These are phyloP conservation scores for Epithele typhae DNA, from an alignment of 768 basidiomycete species.

Conservation along the genomic window DNA sequence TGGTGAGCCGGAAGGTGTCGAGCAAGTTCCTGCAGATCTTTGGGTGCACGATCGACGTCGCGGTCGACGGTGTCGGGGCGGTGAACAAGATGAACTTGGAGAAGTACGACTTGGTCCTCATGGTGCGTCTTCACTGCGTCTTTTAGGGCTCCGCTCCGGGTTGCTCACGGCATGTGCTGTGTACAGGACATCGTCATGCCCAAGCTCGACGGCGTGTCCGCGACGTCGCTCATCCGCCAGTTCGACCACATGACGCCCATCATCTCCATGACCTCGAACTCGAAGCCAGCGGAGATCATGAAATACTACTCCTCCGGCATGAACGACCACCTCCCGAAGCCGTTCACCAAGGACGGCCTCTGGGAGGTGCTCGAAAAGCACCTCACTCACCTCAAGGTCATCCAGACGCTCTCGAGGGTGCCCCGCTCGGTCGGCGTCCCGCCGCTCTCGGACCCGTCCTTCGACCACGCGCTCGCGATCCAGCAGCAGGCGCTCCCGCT, in stretches of 20 bases:
- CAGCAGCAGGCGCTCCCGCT: slow-evolving; percentile 10
- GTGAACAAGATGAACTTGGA: slow-evolving; percentile 96
- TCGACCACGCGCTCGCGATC: slow-evolving; percentile 52
- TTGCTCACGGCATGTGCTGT: not conserved
- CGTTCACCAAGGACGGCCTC: slow-evolving; percentile 92
- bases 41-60: slow-evolving; percentile 92
- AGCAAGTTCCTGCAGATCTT: slow-evolving; percentile 95
- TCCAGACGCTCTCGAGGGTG: slow-evolving; percentile 69
- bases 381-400: slow-evolving; percentile 79
- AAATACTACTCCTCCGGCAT: slow-evolving; percentile 88
- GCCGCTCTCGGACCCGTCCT: slow-evolving; percentile 47
- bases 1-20: slow-evolving; percentile 81
- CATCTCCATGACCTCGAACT: slow-evolving; percentile 97
- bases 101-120: slow-evolving; percentile 93
- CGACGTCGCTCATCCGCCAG: slow-evolving; percentile 89
- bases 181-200: slow-evolving; percentile 92
- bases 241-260: slow-evolving; percentile 96
- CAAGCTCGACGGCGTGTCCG: slow-evolving; percentile 81
- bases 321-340: slow-evolving; percentile 96
- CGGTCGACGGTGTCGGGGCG: slow-evolving; percentile 87
- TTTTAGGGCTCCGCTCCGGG: not conserved
- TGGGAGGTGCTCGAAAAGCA: slow-evolving; percentile 95
- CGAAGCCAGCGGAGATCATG: slow-evolving; percentile 89
- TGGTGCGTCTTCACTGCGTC: slow-evolving; percentile 73
- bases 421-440: slow-evolving; percentile 68